Evolutionary conservation across 305 asterid genomes (phyloP).

Genomic region (Fraxinus ornus): DNA sequence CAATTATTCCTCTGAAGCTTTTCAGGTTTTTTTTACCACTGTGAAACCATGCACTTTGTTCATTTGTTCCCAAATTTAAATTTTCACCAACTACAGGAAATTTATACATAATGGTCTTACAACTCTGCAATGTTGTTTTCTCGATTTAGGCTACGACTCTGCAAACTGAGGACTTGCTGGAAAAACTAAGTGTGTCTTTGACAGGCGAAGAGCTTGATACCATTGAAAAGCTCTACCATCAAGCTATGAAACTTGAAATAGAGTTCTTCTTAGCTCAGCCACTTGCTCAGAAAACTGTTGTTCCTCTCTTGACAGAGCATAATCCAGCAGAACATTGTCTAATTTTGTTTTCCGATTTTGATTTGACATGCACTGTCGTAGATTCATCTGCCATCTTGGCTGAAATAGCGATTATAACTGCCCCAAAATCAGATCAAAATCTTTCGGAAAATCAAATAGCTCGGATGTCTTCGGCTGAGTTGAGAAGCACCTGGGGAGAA

Average conservation of each 20-base stretch:
- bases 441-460: constrained; percentile 57
- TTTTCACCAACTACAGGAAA: constrained; percentile 9
- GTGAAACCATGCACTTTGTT: constrained; percentile 17
- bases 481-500: constrained; percentile 67
- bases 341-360: constrained; percentile 86
- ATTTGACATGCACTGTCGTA: constrained; percentile 80
- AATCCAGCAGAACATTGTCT: constrained; percentile 54
- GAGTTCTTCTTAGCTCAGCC: constrained; percentile 83
- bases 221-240: constrained; percentile 79
- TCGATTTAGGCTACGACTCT: constrained; percentile 55
- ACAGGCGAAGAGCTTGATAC: constrained; percentile 89
- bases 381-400: constrained; percentile 97
- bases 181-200: constrained; percentile 73
- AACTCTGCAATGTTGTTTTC: constrained; percentile 12
- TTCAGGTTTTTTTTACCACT: constrained; percentile 58
- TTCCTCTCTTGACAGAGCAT: constrained; percentile 65
- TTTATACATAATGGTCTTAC: neutral
- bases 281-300: constrained; percentile 58
- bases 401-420: constrained; percentile 77
- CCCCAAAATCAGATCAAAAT: constrained; percentile 59
- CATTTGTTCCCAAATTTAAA: constrained; percentile 6
- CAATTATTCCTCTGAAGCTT: constrained; percentile 64
- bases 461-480: constrained; percentile 66
- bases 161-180: constrained; percentile 78
- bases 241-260: constrained; percentile 78